Evolutionary conservation across 2,329 filamentous ascomycete species (phyloP).

Genomic region (Thielaviopsis populi): DNA sequence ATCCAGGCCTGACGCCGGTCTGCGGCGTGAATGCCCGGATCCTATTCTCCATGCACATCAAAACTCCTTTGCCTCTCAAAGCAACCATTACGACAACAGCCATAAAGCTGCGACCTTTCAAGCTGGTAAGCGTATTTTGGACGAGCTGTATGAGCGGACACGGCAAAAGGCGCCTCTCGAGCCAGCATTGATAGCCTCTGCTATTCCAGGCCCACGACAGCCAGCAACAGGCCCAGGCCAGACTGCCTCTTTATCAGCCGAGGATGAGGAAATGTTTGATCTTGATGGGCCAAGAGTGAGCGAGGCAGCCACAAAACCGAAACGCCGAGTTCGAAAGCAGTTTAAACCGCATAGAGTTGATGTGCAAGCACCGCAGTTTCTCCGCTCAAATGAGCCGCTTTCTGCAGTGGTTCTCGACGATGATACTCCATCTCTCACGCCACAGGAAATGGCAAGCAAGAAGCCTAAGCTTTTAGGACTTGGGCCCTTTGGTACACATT

Average conservation of each 20-base stretch:
- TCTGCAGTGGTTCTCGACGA: slow-evolving; percentile 15
- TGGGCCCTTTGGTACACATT: slow-evolving; percentile 44
- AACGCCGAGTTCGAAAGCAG: slow-evolving; percentile 29
- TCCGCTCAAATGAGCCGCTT: slow-evolving; percentile 39
- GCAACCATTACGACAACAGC: not conserved
- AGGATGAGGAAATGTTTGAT: slow-evolving; percentile 10
- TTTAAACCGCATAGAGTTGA: slow-evolving; percentile 32
- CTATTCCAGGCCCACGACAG: not conserved
- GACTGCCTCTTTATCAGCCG: not conserved
- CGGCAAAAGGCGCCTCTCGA: slow-evolving; percentile 22
- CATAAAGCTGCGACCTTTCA: slow-evolving; percentile 28
- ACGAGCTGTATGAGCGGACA: slow-evolving; percentile 35
- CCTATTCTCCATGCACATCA: not conserved
- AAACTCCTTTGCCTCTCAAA: not conserved
- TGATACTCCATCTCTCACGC: not conserved
- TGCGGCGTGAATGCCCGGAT: slow-evolving; percentile 1
- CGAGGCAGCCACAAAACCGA: slow-evolving; percentile 16
- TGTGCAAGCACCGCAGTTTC: slow-evolving; percentile 36
- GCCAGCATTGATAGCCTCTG: slow-evolving; percentile 12
- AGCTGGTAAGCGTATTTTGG: slow-evolving; percentile 38
- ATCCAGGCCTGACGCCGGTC: slow-evolving; percentile 2
- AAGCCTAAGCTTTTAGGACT: slow-evolving; percentile 33
- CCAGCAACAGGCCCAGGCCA: not conserved
- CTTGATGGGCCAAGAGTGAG: not conserved
- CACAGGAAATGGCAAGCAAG: not conserved